Evolutionary conservation across 495 filamentous ascomycete species (phyloP).

Genomic region (Extremus antarcticus): DNA sequence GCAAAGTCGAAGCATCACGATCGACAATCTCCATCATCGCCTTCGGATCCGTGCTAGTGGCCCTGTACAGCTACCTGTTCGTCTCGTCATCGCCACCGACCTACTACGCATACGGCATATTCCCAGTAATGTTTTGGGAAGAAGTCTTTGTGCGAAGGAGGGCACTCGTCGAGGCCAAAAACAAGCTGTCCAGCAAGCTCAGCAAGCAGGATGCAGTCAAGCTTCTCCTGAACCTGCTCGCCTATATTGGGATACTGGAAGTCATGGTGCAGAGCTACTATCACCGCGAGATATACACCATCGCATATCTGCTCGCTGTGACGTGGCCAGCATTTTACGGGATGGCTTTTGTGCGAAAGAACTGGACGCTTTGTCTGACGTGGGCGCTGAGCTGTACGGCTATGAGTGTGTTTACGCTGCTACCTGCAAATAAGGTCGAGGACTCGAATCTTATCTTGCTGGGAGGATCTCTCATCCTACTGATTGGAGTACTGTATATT

Average conservation of each 20-base stretch:
- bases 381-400: slow-evolving; percentile 68
- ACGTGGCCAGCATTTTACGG: slow-evolving; percentile 76
- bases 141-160: slow-evolving; percentile 75
- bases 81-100: slow-evolving; percentile 69
- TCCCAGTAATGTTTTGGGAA: slow-evolving; percentile 93
- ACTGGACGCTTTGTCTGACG: slow-evolving; percentile 50
- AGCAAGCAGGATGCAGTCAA: slow-evolving; percentile 44
- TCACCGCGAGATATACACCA: slow-evolving; percentile 73
- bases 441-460: slow-evolving; percentile 67
- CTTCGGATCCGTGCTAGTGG: slow-evolving; percentile 66
- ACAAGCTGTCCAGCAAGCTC: slow-evolving; percentile 47
- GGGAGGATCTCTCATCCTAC: slow-evolving; percentile 69
- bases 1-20: slow-evolving; percentile 54
- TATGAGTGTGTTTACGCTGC: slow-evolving; percentile 86
- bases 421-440: slow-evolving; percentile 80
- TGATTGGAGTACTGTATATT: slow-evolving; percentile 69
- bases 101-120: slow-evolving; percentile 88
- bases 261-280: slow-evolving; percentile 86
- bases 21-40: slow-evolving; percentile 47
- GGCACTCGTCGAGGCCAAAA: slow-evolving; percentile 55
- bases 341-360: slow-evolving; percentile 51
- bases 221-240: slow-evolving; percentile 49
- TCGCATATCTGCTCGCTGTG: slow-evolving; percentile 61
- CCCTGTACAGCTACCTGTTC: slow-evolving; percentile 65
- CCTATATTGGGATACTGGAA: slow-evolving; percentile 65